These are phyloP conservation scores for Daldinia eschscholtzii DNA, from an alignment of 2,329 filamentous ascomycete species.

Conservation along the genomic window DNA sequence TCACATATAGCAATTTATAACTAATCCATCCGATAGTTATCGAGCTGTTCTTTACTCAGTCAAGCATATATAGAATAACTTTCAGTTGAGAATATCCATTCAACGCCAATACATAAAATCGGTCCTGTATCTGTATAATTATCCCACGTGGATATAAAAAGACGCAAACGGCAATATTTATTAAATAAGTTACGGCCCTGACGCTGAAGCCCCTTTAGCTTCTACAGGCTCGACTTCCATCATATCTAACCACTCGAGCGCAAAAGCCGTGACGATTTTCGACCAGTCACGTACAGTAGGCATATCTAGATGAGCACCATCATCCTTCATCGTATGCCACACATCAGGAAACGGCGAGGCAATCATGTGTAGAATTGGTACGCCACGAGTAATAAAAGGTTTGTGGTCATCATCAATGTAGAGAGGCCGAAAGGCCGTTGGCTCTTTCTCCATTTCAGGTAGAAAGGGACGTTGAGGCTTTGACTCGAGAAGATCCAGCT, in stretches of 20 bases:
- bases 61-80: neutral
- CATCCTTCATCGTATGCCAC: constrained; percentile 79
- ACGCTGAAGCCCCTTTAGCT: constrained; percentile 6
- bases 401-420: constrained; percentile 79
- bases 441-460: constrained; percentile 64
- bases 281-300: constrained; percentile 82
- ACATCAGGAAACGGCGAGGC: constrained; percentile 76
- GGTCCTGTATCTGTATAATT: constrained; percentile 6
- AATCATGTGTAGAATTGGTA: constrained; percentile 82
- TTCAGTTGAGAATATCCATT: constrained; percentile 1
- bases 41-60: neutral
- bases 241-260: constrained; percentile 84
- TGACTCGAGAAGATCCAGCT: constrained; percentile 64
- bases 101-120: constrained; percentile 24
- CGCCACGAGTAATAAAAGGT: constrained; percentile 80
- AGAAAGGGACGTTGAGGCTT: constrained; percentile 64
- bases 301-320: constrained; percentile 78
- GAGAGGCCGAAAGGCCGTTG: constrained; percentile 51
- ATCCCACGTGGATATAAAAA: neutral
- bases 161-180: neutral
- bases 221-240: constrained; percentile 55
- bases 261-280: constrained; percentile 78
- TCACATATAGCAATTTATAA: neutral
- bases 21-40: neutral
- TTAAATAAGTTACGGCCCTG: constrained; percentile 9